phyloP scores from a whole-genome alignment of 768 basidiomycete genomes.

The Boletus sp. region DNA sequence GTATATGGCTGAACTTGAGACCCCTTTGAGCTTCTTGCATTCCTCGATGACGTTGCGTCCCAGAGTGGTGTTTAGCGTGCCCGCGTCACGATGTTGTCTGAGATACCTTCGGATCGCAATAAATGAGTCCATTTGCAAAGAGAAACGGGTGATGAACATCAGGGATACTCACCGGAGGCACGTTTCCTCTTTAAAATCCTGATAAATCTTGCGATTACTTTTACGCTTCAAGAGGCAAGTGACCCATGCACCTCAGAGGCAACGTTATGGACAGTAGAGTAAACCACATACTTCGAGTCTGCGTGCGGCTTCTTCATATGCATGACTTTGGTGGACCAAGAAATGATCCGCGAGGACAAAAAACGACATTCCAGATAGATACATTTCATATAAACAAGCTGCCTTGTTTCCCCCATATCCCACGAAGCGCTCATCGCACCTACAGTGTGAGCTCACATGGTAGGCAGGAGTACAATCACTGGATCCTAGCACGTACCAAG shows the following conservation, averaged over 20 bases:
- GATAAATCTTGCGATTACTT: constrained; percentile 73
- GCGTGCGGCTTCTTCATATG: constrained; percentile 73
- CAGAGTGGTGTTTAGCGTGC: constrained; percentile 46
- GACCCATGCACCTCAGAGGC: not conserved
- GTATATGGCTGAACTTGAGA: constrained; percentile 34
- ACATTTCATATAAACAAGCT: constrained; percentile 89
- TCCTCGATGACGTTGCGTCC: constrained; percentile 58
- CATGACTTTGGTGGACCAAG: constrained; percentile 83
- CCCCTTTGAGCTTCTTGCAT: constrained; percentile 61
- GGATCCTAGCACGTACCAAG: constrained; percentile 51
- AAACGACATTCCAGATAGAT: constrained; percentile 79
- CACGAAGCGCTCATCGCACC: constrained; percentile 90
- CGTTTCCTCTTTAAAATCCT: constrained; percentile 75
- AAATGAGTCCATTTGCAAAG: not conserved
- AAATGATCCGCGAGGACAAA: constrained; percentile 88
- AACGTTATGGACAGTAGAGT: not conserved
- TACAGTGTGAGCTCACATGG: constrained; percentile 25
- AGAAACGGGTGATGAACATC: not conserved
- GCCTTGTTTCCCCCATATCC: constrained; percentile 94
- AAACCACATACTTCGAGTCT: constrained; percentile 57
- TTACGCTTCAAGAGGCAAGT: constrained; percentile 46
- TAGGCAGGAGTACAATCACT: not conserved
- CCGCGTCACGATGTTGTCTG: constrained; percentile 53
- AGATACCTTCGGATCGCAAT: constrained; percentile 49
- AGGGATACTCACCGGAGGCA: constrained; percentile 53